Base-by-base conservation (phyloP, 768 basidiomycete genomes). In the Tephrocybe sp. region DNA sequence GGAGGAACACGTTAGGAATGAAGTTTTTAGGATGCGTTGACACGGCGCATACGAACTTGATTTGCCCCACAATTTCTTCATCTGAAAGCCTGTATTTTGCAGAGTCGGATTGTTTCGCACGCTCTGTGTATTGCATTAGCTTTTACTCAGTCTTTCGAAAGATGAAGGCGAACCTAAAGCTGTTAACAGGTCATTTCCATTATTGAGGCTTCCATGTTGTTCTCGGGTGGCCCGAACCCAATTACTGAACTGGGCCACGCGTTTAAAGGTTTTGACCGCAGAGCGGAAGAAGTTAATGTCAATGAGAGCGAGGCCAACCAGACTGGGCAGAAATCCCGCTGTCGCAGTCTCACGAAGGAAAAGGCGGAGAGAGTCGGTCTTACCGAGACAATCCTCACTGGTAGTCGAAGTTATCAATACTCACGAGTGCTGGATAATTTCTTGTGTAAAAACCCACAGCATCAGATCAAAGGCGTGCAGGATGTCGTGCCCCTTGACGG, bases 231-330 rank as follows among this genome's bases (percentile, higher is more conserved):
- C 41, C 14, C 48, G 48, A 9, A 50, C 48, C 48, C 48, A 50
- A 17, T 15, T 9, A 17, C 40, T 36, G 24, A 50, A 43, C 33
- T 50, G 48, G 11, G 30, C 48, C 4, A 26, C 40, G 1, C 48
- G 37, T 25, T 50, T 50, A 32, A 50, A 50, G 11, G 48, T 43
- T 15, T 36, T 34, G 18, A 50, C 9, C 2, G 48, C 48, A 10
- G 48, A 50, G 32, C 48, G 48, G 48, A 50, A 42, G 41, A 50
- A 43, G 48, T 42, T 50, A 30, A 12, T 42, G 33, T 50, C 48
- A 18, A 50, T 10, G 6, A 50, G 23, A 3, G 48, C 48, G n/a
- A 50, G 21, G 7, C 40, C 48, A 24, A 20, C 30, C 32, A 50
- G 34, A 15, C 48, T 50, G 28, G 48, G 48, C n/a, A 42, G 34